Percentiles rank a stretch among this genome's conserved stretches.
phyloP scores from a whole-genome alignment of 2,329 filamentous ascomycete species.

The Diaporthe vaccinii region DNA sequence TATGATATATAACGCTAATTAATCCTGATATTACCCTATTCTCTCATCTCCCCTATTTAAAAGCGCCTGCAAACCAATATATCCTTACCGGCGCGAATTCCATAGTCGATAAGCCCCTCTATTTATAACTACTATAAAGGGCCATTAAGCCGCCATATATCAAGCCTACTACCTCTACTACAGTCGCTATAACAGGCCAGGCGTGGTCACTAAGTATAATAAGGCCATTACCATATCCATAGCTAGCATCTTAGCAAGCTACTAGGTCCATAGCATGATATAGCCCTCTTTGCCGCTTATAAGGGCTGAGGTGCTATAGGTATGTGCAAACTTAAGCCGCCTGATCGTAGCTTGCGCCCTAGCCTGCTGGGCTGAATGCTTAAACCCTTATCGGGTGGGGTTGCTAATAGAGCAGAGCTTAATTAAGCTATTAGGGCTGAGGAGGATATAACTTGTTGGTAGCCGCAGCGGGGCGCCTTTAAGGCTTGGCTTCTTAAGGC shows the following conservation, averaged over 20 bases:
- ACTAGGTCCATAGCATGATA: not conserved
- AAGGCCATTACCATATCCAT: not conserved
- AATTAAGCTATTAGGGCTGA: not conserved
- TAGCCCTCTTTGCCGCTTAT: not conserved
- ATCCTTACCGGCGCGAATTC: not conserved
- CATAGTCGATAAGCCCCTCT: not conserved
- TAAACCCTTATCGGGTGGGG: not conserved
- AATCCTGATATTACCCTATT: too few relatives aligned
- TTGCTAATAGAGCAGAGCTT: not conserved
- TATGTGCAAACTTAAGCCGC: not conserved
- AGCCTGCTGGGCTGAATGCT: not conserved
- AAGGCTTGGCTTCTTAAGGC: not conserved
- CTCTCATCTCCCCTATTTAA: too few relatives aligned
- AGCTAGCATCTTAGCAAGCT: fast-evolving
- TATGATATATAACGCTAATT: too few relatives aligned
- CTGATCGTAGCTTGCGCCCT: not conserved
- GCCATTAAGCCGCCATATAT: not conserved
- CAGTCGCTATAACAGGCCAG: not conserved
- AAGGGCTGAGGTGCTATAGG: not conserved
- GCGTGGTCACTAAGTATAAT: not conserved
- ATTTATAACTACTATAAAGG: not conserved
- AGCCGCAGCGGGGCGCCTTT: not conserved
- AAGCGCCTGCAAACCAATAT: not conserved
- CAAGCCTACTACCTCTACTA: not conserved
- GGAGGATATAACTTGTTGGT: not conserved